Base-by-base conservation (phyloP, 148 eudicot species). In the Amaranthus cruentus region DNA sequence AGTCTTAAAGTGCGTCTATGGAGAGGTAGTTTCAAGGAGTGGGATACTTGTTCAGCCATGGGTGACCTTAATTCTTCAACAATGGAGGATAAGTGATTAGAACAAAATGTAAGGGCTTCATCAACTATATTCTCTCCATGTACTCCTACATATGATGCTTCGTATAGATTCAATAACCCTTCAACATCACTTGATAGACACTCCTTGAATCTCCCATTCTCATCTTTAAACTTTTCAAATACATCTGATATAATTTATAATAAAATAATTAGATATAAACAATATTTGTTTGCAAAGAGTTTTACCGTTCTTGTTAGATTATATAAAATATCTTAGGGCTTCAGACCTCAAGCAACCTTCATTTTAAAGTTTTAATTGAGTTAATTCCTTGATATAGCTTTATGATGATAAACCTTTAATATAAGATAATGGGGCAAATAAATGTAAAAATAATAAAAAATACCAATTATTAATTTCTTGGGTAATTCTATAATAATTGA, bases 21-120 rank as follows among this genome's bases (percentile, higher is more conserved):
- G 44, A 79, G 57, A n/a, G 91, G 83, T n/a, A 55, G 61, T 5
- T 72, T 55, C 56, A 88, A 62, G 3, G 89, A 43, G 61, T 18
- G 83, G 28, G 65, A 13, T 15, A 80, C 47, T 72, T 67, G 76
- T 14, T 58, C 50, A 1, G 59, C 59, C 48, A 80, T 28, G 1
- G 68, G 58, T 62, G 48, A 60, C 65, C 49, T 53, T 3, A 2
- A 50, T 53, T 51, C 14, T 46, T 5, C 46, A 14, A 55, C 28
- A 10, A 59, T 55, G 44, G 73, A 47, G 13, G 66, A 55, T 10
- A 80, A 67, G 47, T 56, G 65, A 21, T 49, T 15, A 12, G 51
- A 62, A 2, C 76, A 42, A 52, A 71, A 76, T 9, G 38, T 66
- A 7, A 66, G 53, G 4, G 84, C 81, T 69, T 64, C 72, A 49